These are phyloP conservation scores for Krasilnikovozyma curviuscula DNA, from an alignment of 768 basidiomycete species.

Conservation along the genomic window DNA sequence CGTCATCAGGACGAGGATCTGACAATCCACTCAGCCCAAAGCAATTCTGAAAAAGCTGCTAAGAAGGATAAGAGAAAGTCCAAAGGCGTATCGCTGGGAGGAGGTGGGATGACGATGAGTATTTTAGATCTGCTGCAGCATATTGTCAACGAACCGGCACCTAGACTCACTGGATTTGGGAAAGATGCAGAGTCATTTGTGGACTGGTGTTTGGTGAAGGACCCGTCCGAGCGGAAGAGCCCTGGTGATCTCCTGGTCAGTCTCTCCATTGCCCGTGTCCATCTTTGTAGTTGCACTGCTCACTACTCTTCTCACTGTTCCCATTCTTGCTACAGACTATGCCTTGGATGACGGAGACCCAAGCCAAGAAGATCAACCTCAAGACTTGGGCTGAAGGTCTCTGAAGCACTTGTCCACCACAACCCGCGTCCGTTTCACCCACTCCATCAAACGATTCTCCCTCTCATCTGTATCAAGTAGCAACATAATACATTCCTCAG, in stretches of 20 bases:
- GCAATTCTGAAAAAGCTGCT: too few species aligned
- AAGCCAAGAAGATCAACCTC: slow-evolving; percentile 2
- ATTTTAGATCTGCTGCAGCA: slow-evolving; percentile 92
- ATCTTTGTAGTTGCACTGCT: background rate
- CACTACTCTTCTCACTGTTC: background rate
- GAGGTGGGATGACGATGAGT: slow-evolving; percentile 92
- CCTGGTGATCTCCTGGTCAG: slow-evolving; percentile 55
- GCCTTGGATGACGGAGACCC: slow-evolving; percentile 1
- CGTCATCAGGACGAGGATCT: background rate
- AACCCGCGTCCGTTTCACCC: too few species aligned
- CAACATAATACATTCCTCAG: too few species aligned
- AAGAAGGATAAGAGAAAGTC: slow-evolving; percentile 74
- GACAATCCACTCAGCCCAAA: background rate
- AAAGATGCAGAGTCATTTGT: slow-evolving; percentile 66
- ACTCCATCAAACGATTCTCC: too few species aligned
- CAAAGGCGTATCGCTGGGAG: slow-evolving; percentile 79
- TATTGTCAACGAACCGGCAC: slow-evolving; percentile 96
- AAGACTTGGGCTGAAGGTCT: slow-evolving; percentile 6
- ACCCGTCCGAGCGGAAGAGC: slow-evolving; percentile 60
- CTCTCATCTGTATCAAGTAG: too few species aligned
- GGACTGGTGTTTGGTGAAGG: slow-evolving; percentile 75
- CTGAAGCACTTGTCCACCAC: too few species aligned
- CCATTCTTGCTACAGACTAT: background rate
- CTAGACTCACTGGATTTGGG: slow-evolving; percentile 55
- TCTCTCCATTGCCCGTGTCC: background rate